Conservation (phyloP, 495 filamentous ascomycete species). For the Clohesyomyces aquaticus region DNA sequence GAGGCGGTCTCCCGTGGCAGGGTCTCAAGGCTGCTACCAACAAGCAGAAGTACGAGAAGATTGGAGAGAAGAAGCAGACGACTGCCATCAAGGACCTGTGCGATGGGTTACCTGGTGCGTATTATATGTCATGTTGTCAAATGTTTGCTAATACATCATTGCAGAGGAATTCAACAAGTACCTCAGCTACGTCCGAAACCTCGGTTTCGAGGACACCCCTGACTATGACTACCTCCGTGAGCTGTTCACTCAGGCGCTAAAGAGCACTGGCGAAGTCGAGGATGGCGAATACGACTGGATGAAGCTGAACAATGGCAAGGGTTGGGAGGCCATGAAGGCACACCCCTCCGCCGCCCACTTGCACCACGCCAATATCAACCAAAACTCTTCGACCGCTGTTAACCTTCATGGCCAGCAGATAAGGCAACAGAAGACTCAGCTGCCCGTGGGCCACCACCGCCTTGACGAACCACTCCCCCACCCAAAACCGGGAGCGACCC, state of each 20-base stretch:
- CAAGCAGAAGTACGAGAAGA: conserved; percentile 99
- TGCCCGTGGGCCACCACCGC: conserved; percentile 70
- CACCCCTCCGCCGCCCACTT: conserved; percentile 76
- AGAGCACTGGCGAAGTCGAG: conserved; percentile 91
- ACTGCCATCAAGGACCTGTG: conserved; percentile 96
- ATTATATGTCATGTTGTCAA: neutral
- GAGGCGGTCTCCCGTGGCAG: conserved; percentile 97
- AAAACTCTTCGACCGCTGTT: conserved; percentile 63
- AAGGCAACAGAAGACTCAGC: conserved; percentile 53
- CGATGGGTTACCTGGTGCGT: conserved; percentile 82
- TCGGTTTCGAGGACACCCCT: conserved; percentile 97
- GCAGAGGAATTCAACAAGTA: conserved; percentile 97
- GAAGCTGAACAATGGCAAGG: conserved; percentile 95
- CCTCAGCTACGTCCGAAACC: conserved; percentile 92
- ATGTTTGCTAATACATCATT: conserved; percentile 29
- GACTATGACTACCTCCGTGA: conserved; percentile 98
- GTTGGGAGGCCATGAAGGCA: conserved; percentile 88
- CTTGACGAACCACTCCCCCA: conserved; percentile 73
- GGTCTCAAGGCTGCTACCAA: conserved; percentile 98
- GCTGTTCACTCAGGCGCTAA: conserved; percentile 94
- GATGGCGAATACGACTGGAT: conserved; percentile 99
- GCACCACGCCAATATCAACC: conserved; percentile 73
- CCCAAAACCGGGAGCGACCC: conserved; percentile 47
- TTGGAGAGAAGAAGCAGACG: conserved; percentile 99
- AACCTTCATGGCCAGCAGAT: conserved; percentile 69